Percentiles rank a stretch among this genome's conserved stretches.
Evolutionary conservation across 106 monocot genomes (phyloP).

Genomic region (Narthecium ossifragum): DNA sequence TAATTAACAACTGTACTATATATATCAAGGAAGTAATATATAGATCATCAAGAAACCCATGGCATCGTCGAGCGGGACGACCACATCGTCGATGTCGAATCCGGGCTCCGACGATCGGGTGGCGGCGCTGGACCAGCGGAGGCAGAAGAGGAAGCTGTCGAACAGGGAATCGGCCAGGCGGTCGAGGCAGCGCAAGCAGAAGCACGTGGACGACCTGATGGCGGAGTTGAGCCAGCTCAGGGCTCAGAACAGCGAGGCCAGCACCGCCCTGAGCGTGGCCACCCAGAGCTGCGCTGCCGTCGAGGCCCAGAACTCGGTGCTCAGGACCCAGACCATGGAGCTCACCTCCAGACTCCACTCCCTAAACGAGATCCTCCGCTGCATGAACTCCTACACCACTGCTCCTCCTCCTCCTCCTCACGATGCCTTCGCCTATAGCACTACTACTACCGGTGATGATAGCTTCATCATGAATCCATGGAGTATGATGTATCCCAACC

Average conservation of each 20-base stretch:
- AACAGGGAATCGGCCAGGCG: slow-evolving; percentile 77
- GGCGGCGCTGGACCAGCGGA: slow-evolving; percentile 37
- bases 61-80: slow-evolving; percentile 18
- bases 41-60: neutral
- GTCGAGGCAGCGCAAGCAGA: slow-evolving; percentile 74
- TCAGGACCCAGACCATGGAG: slow-evolving; percentile 49
- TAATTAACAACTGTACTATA: too few relatives aligned
- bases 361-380: slow-evolving; percentile 39
- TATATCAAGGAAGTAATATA: neutral
- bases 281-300: slow-evolving; percentile 30
- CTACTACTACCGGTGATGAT: neutral
- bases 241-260: slow-evolving; percentile 41
- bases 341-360: slow-evolving; percentile 43
- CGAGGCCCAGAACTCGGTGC: slow-evolving; percentile 51
- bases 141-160: slow-evolving; percentile 60
- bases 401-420: neutral
- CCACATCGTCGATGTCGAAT: slow-evolving; percentile 18
- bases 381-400: slow-evolving; percentile 12
- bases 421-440: neutral
- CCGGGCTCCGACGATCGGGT: slow-evolving; percentile 17
- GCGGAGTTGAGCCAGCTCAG: slow-evolving; percentile 30
- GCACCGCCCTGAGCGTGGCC: slow-evolving; percentile 24
- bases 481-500: slow-evolving; percentile 8
- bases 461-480: slow-evolving; percentile 21
- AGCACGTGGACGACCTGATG: slow-evolving; percentile 64